Conservation (phyloP, 1,284 basidiomycete genomes). For the Microbotryomycetes sp. region DNA sequence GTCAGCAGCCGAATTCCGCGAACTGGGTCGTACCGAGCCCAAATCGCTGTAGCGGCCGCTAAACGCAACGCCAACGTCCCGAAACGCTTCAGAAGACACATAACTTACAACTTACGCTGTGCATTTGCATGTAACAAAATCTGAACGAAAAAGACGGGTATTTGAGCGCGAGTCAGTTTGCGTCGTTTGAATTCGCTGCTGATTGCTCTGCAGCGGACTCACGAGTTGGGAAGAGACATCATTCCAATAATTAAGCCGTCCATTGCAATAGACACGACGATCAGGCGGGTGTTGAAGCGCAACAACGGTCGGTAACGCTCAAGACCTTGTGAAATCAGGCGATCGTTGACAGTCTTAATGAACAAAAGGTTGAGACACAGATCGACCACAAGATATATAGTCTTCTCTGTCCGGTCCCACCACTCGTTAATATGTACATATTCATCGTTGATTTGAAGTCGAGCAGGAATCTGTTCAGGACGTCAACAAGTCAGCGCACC, state of each 20-base stretch:
- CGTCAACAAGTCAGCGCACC: too few relatives aligned
- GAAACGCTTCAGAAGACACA: too few relatives aligned
- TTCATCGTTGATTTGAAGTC: constrained; percentile 19
- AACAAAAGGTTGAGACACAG: constrained; percentile 25
- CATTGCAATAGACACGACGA: constrained; percentile 22
- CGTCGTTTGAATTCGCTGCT: too few relatives aligned
- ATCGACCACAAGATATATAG: constrained; percentile 33
- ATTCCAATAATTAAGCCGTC: constrained; percentile 29
- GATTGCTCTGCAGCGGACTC: too few relatives aligned
- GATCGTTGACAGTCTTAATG: constrained; percentile 22
- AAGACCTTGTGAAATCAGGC: constrained; percentile 24
- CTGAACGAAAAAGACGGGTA: too few relatives aligned
- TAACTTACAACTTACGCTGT: too few relatives aligned
- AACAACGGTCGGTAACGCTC: constrained; percentile 29
- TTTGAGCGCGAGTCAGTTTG: too few relatives aligned
- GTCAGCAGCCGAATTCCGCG: too few relatives aligned
- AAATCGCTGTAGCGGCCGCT: too few relatives aligned
- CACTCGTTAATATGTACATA: constrained; percentile 20
- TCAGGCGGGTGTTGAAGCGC: constrained; percentile 23
- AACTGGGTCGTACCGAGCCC: constrained; percentile 18
- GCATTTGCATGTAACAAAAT: too few relatives aligned
- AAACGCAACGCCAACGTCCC: too few relatives aligned
- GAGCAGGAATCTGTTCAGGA: too few relatives aligned
- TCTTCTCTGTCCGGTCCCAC: constrained; percentile 16
- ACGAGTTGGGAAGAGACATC: constrained; percentile 27